These are phyloP conservation scores for Suillus americanus DNA, from an alignment of 768 basidiomycete genomes.

Conservation along the genomic window DNA sequence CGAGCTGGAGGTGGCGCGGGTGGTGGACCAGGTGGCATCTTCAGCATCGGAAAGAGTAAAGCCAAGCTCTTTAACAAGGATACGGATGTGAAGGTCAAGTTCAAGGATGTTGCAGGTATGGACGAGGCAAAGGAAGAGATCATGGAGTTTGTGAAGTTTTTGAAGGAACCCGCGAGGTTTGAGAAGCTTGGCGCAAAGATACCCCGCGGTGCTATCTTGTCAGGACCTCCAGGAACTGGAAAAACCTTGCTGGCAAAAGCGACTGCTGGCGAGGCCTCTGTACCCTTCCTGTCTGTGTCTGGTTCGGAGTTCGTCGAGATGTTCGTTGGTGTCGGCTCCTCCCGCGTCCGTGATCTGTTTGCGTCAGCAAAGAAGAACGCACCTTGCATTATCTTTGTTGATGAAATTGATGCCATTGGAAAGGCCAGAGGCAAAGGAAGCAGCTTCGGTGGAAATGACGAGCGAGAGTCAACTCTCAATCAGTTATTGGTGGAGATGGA, in stretches of 20 bases:
- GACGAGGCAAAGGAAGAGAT: conserved; percentile 99
- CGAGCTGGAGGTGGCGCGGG: conserved; percentile 61
- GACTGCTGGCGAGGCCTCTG: conserved; percentile 95
- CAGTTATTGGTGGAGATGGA: conserved; percentile 99
- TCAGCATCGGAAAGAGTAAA: conserved; percentile 93
- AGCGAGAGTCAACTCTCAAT: conserved; percentile 96
- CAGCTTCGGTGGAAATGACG: conserved; percentile 92
- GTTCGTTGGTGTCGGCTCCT: conserved; percentile 99
- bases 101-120: conserved; percentile 98
- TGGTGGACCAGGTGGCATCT: conserved; percentile 83
- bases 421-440: conserved; percentile 82
- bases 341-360: conserved; percentile 95
- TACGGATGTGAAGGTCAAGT: conserved; percentile 88
- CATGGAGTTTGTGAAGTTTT: conserved; percentile 99
- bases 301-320: conserved; percentile 99
- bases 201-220: conserved; percentile 91
- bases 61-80: conserved; percentile 98
- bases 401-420: conserved; percentile 99
- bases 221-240: conserved; percentile 96
- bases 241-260: conserved; percentile 98
- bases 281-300: conserved; percentile 97
- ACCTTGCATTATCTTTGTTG: conserved; percentile 97
- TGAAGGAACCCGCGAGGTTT: conserved; percentile 93
- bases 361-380: conserved; percentile 97
- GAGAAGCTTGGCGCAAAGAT: conserved; percentile 98